Evolutionary conservation across 2,329 filamentous ascomycete species (phyloP), one percentile per base, ranked within the genome.

Genomic region (Trichoderma oligosporum): DNA sequence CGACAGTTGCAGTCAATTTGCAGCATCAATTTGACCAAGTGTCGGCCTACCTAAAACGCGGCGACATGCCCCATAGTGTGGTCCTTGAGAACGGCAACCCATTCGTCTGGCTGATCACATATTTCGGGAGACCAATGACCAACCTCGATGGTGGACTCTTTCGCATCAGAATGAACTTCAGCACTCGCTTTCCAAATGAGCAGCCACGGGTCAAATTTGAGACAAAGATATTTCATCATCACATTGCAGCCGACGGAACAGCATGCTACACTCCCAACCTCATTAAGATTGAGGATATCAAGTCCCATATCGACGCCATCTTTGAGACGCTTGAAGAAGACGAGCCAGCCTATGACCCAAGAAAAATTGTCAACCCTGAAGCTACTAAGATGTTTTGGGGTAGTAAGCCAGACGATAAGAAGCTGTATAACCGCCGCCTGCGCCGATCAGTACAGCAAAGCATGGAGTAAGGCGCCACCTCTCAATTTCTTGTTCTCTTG

Each of bases 71-170:
- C 0, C 79, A 96, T 57, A 87, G 91, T 63, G 75, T 97, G 35
- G 82, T 85, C 56, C 76, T 97, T 6, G 85, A 88, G 27, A 80
- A 94, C 62, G 82, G 80, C 36, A 97, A 97, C 65, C 92, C 93
- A 0, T 97, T 97, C 67, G 79, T 93, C 18, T 97, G 94, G 94
- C 73, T 81, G 18, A 71, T 97, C 59, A 94, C 90, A 1, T 92
- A 96, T 69, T 95, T 97, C 68, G 94, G 94, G 24, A 83, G 87
- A 55, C 90, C 91, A 0, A 95, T 94, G 87, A 96, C 91, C 5
- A 91, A 96, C 64, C 82, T 97, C 2, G 93, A 97, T 65, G 93
- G 92, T 14, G 91, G 93, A 2, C 82, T 97, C 60, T 93, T 97
- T 75, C 84, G 83, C 60, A 87, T 97, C 70, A 87, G 81, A 65